Conservation (phyloP, 306 rosid species). For the Vicia faba region DNA sequence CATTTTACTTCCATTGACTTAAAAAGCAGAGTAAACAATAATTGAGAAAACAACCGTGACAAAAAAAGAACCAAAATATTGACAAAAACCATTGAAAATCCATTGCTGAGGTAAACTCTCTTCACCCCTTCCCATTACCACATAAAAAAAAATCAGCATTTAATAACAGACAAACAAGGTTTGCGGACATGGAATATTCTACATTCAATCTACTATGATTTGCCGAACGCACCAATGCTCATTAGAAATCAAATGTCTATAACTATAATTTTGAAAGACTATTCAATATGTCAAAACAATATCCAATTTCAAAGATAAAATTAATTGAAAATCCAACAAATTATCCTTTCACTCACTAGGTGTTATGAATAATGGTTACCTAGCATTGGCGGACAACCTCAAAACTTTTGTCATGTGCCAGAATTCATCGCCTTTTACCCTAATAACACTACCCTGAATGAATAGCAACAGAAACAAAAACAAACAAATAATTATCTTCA, state of each 20-base stretch:
- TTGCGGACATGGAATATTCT: conserved; percentile 14
- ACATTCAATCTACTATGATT: conserved; percentile 11
- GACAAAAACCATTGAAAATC: conserved; percentile 24
- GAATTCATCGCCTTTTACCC: conserved; percentile 82
- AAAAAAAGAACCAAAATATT: conserved; percentile 1
- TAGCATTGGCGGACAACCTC: conserved; percentile 68
- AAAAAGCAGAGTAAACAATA: conserved; percentile 19
- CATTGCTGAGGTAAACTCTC: conserved; percentile 9
- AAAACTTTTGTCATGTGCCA: conserved; percentile 94
- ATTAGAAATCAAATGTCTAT: conserved; percentile 13
- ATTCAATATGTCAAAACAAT: conserved; percentile 19
- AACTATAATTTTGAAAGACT: not conserved
- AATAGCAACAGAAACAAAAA: conserved; percentile 15
- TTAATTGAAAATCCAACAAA: not conserved
- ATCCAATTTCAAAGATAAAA: conserved; percentile 15
- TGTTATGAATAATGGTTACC: conserved; percentile 48
- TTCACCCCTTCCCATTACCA: not conserved
- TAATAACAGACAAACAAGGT: too few species aligned
- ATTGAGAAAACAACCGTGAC: not conserved
- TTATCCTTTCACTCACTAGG: conserved; percentile 15
- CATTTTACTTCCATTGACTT: conserved; percentile 14
- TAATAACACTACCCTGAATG: conserved; percentile 65
- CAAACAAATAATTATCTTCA: not conserved
- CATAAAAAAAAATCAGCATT: conserved; percentile 1
- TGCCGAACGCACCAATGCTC: not conserved